Evolutionary conservation across 345 rosid genomes (phyloP), one percentile per base, ranked within the genome.

Genomic region (Citrus unshiu): DNA sequence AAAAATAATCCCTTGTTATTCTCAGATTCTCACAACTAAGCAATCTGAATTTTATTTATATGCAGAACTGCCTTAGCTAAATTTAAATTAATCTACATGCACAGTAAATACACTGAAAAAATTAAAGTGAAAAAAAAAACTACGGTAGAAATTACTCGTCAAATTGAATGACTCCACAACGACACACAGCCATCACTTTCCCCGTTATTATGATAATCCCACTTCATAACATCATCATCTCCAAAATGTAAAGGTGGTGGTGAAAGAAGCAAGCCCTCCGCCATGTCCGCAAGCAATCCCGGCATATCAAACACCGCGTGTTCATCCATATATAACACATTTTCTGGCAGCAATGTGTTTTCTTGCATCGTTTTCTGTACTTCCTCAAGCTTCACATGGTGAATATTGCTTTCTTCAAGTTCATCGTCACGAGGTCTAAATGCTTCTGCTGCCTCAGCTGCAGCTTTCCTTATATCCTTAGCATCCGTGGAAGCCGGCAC

Each of bases 251-350:
- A 25, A 29, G 86, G 76, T 6, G 93, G 98, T 32, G 98, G 97
- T 22, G 93, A 81, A 35, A 89, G 85, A 24, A 93, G 64, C 62
- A 88, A 88, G n/a, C 91, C 98, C 75, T 83, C 84, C n/a, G 98
- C 97, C 81, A 93, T 83, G 66, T 83, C 79, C 5, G 35, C 82
- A 21, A 90, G 81, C 83, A 90, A 78, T 58, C 79, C 73, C 6
- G 90, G 90, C 91, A 90, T 77, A 29, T 85, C 81, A 61, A 90
- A 79, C 39, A 82, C 35, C 1, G 70, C 89, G 16, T 87, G 90
- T 80, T 81, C 89, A 68, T 85, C 90, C 24, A 81, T 7, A 60
- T 80, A 83, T 2, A 35, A 12, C 70, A n/a, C 59, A 46, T 71
- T 74, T 29, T 72, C 77, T 9, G 40, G 57, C 43, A 75, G 58